Evolutionary conservation across 2,329 filamentous ascomycete species (phyloP), one percentile per base, ranked within the genome.

Genomic region (Penicillium sp.): DNA sequence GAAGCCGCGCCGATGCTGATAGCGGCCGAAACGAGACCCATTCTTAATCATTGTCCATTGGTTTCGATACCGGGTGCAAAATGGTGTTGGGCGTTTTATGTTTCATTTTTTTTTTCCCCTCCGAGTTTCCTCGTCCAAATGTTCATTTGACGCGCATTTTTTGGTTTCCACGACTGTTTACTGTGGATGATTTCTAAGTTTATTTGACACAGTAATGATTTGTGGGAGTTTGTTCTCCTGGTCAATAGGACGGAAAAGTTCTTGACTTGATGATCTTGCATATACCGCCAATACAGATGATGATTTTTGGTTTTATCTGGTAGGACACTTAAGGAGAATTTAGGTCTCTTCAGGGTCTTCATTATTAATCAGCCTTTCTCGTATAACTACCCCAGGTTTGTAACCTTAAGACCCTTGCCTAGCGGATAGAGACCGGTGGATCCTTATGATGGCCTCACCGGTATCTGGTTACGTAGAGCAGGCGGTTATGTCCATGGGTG

Each of bases 41-140:
- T 66, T 67, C 61, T 61, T 70, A 68, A 66, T 71, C 68, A 60
- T 66, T 57, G 58, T 66, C 61, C 58, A 66, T 68, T 66, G 66
- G 65, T 60, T 62, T 67, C 60, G 55, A 64, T 66, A 62, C 66
- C 65, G 68, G 67, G 65, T 68, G 64, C 63, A 70, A 65, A 67
- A 66, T 61, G 68, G 68, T 68, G 68, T 70, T 60, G 61, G 66
- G 67, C 61, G 61, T 65, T 62, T 52, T 27, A 45, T 58, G 31
- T 52, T 61, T 50, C 19, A 49, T 25, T 31, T 50, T 39, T 53
- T 53, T 43, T 47, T 58, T 43, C 38, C 38, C 43, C 29, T 48
- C 55, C 53, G 42, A 57, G 42, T 50, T 55, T 55, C 36, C 36
- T 39, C 55, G 48, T 59, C 33, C 53, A 47, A 49, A 58, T 69